Evolutionary conservation across 2,329 filamentous ascomycete genomes (phyloP).

Genomic region (Cercospora sojina): DNA sequence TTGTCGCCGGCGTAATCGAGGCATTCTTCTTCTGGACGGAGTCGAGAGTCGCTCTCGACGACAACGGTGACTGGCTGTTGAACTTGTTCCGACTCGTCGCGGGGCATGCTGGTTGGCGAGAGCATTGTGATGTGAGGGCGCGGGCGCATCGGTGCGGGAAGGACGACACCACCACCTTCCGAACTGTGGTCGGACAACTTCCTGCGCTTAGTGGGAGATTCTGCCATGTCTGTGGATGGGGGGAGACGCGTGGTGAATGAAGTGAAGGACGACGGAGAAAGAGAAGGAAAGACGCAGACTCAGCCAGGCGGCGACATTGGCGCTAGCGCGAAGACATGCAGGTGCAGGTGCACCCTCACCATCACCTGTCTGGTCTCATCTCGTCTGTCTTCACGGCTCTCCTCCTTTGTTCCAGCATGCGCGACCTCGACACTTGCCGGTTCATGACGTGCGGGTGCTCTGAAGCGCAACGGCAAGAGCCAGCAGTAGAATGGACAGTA

Average conservation of each 20-base stretch:
- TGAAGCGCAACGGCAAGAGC: background rate
- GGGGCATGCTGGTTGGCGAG: background rate
- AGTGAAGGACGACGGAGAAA: background rate
- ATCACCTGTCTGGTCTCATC: background rate
- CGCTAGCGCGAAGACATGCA: constrained; percentile 2
- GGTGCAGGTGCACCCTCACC: background rate
- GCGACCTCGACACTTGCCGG: background rate
- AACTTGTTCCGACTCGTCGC: background rate
- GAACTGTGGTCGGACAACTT: background rate
- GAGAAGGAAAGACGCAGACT: background rate
- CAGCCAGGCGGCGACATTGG: background rate
- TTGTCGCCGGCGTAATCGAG: background rate
- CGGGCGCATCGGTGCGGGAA: background rate
- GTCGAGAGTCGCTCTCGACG: background rate
- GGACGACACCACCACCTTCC: background rate
- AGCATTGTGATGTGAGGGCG: background rate
- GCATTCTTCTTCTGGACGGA: background rate
- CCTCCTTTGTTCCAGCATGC: background rate
- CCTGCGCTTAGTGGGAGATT: constrained; percentile 8
- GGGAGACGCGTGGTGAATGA: background rate
- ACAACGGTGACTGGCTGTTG: background rate
- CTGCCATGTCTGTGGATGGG: background rate
- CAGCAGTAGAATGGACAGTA: background rate
- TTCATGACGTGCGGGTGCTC: background rate
- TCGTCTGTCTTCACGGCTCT: background rate